A percentile compares a stretch with the other conserved stretches of the same genome.
These are phyloP conservation scores for Nakaseomyces sp. DNA, from an alignment of 1,139 yeast genomes.

Conservation along the genomic window DNA sequence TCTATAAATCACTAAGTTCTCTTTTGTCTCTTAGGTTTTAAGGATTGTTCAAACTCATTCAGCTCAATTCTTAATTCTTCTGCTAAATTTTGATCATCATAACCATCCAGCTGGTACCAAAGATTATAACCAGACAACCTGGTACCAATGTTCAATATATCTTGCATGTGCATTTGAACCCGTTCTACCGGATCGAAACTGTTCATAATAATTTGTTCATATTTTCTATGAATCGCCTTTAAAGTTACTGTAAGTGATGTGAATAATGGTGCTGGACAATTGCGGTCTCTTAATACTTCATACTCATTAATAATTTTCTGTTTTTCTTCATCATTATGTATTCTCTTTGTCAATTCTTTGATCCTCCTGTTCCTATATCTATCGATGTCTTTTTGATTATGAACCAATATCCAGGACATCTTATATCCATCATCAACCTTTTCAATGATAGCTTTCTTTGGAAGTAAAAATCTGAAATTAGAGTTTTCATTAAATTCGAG, in stretches of 20 bases:
- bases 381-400: slow-evolving; percentile 24
- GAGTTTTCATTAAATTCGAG: slow-evolving; percentile 82
- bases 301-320: slow-evolving; percentile 14
- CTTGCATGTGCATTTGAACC: slow-evolving; percentile 54
- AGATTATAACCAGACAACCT: slow-evolving; percentile 55
- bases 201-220: slow-evolving; percentile 58
- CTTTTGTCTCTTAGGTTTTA: slow-evolving; percentile 33
- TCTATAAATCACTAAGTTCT: slow-evolving; percentile 6
- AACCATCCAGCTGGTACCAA: slow-evolving; percentile 83
- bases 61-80: slow-evolving; percentile 33
- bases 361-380: slow-evolving; percentile 21
- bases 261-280: slow-evolving; percentile 40
- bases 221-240: slow-evolving; percentile 55
- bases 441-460: slow-evolving; percentile 70
- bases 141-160: slow-evolving; percentile 50
- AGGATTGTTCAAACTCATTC: slow-evolving; percentile 34
- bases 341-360: slow-evolving; percentile 16
- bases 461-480: slow-evolving; percentile 62
- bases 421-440: slow-evolving; percentile 24
- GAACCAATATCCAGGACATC: slow-evolving; percentile 29
- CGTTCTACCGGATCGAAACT: slow-evolving; percentile 52
- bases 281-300: slow-evolving; percentile 11
- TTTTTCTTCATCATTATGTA: slow-evolving; percentile 10
- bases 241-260: slow-evolving; percentile 59
- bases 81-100: slow-evolving; percentile 48